Evolutionary conservation across 371 early-diverging fungal genomes (phyloP).

Genomic region (Antonospora locustae): DNA sequence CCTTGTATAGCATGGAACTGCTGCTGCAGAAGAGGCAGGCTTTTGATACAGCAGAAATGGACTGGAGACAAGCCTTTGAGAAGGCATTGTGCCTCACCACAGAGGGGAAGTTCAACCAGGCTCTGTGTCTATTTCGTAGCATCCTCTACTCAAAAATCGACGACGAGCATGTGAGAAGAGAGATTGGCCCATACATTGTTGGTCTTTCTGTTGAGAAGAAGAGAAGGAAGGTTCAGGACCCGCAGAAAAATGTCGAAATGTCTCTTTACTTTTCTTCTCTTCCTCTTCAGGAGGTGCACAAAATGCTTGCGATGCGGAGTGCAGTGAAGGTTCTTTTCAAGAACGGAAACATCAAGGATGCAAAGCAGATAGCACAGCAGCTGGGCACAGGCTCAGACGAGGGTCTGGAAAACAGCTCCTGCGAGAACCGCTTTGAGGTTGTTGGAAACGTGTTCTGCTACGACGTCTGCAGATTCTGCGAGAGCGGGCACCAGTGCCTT

Average conservation of each 20-base stretch:
- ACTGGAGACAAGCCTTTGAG: conserved; percentile 8
- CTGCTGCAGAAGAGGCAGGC: neutral
- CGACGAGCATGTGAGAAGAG: conserved; percentile 1
- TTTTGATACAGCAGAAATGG: neutral
- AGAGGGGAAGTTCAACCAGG: conserved; percentile 21
- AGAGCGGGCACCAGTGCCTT: too few relatives aligned
- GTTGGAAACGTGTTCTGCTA: too few relatives aligned
- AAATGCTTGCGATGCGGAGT: conserved; percentile 12
- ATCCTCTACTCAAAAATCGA: neutral
- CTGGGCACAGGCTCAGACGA: too few relatives aligned
- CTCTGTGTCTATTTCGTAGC: too few relatives aligned
- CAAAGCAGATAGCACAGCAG: conserved; percentile 42
- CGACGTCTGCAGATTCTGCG: too few relatives aligned
- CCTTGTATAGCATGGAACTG: neutral
- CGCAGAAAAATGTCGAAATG: conserved; percentile 23
- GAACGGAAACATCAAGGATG: conserved; percentile 38
- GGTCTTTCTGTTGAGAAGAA: conserved; percentile 33
- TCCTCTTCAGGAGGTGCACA: conserved; percentile 22
- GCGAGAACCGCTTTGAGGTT: too few relatives aligned
- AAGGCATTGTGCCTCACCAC: conserved; percentile 12
- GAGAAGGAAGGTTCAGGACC: conserved; percentile 29
- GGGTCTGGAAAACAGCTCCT: too few relatives aligned
- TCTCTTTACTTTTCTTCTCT: conserved; percentile 40
- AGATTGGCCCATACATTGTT: conserved; percentile 33
- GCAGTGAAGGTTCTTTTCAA: conserved; percentile 34